Percentiles rank a stretch among this genome's conserved stretches.
phyloP scores from a whole-genome alignment of 768 basidiomycete species.

The Auricularia cornea region DNA sequence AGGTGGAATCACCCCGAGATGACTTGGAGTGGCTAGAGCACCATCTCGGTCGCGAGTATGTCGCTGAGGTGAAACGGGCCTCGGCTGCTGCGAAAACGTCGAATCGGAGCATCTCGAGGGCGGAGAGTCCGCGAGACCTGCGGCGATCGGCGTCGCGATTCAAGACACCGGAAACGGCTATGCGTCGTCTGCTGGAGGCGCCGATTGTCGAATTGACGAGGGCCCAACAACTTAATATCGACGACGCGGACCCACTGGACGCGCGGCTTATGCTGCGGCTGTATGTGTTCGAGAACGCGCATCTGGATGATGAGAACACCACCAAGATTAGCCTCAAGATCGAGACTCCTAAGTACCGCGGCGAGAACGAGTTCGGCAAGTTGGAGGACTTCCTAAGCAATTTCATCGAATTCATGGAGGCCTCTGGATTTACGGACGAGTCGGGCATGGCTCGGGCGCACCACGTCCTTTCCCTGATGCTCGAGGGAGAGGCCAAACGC shows the following conservation, averaged over 20 bases:
- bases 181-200: too few relatives aligned
- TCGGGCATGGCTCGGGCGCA: not conserved
- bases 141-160: too few relatives aligned
- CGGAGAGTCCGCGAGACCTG: too few relatives aligned
- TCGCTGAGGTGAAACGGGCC: too few relatives aligned
- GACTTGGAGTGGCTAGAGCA: too few relatives aligned
- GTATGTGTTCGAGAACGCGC: not conserved
- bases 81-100: too few relatives aligned
- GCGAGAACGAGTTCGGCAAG: not conserved
- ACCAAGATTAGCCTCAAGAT: not conserved
- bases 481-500: not conserved
- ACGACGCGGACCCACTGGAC: not conserved
- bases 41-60: too few relatives aligned
- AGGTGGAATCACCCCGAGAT: too few relatives aligned
- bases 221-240: too few relatives aligned
- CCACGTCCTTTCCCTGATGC: not conserved
- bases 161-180: too few relatives aligned
- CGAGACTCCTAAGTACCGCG: not conserved
- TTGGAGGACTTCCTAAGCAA: not conserved
- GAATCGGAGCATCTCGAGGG: too few relatives aligned
- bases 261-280: not conserved
- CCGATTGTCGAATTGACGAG: too few relatives aligned
- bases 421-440: not conserved
- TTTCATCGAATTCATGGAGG: not conserved
- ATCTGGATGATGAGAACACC: not conserved